Conservation (phyloP, 2,329 filamentous ascomycete species). For the Diaporthe eres region DNA sequence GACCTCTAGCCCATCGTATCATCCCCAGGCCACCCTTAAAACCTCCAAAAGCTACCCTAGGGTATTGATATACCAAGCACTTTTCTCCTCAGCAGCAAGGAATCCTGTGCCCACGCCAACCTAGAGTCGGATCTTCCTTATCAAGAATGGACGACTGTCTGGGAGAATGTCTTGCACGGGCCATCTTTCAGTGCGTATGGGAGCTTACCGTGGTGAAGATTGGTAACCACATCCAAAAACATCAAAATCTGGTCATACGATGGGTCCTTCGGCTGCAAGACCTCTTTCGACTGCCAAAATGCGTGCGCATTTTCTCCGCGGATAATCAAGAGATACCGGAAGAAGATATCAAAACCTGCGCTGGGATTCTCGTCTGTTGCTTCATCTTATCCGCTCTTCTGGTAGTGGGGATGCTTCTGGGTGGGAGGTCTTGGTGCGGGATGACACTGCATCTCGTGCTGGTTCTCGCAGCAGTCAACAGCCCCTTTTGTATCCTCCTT, state of each 20-base stretch:
- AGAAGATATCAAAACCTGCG: background rate
- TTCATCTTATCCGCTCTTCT: background rate
- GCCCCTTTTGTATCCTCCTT: background rate
- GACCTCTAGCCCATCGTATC: background rate
- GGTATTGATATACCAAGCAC: background rate
- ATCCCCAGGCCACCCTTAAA: background rate
- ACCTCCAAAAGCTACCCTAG: background rate
- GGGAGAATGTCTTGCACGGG: background rate
- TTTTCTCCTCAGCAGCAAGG: background rate
- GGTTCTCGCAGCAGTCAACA: background rate
- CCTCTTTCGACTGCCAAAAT: background rate
- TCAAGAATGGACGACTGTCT: background rate
- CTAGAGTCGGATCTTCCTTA: background rate
- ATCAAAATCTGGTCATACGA: background rate
- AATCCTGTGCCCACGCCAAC: background rate
- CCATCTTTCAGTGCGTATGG: background rate
- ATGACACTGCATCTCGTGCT: background rate
- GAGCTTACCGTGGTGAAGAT: background rate
- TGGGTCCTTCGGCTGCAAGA: background rate
- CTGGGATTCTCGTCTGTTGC: background rate
- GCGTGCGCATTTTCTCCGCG: background rate
- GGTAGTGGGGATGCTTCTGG: background rate
- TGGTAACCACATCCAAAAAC: slow-evolving; percentile 1
- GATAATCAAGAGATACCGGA: background rate
- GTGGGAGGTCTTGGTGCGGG: background rate